Evolutionary conservation across 1,284 basidiomycete genomes (phyloP).

Genomic region (Wallemia mellicola): DNA sequence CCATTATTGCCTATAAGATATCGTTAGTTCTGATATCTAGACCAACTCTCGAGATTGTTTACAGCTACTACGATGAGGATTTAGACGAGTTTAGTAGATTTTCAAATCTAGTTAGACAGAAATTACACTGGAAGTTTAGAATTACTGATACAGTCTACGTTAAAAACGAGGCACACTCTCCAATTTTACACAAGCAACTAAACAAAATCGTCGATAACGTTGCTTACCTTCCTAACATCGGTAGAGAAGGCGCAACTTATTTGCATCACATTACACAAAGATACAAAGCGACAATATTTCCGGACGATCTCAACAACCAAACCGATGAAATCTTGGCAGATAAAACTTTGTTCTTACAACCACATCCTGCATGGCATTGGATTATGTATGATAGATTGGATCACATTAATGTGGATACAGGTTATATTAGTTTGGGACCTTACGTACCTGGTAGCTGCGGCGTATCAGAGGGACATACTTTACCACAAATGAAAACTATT

Average conservation of each 20-base stretch:
- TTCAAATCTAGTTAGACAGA: not conserved
- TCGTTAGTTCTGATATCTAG: not conserved
- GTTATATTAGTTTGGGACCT: slow-evolving; percentile 15
- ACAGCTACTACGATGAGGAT: not conserved
- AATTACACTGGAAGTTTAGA: not conserved
- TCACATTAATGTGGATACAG: slow-evolving; percentile 8
- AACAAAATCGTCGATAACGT: slow-evolving; percentile 11
- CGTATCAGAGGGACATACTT: slow-evolving; percentile 6
- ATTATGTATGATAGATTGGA: slow-evolving; percentile 13
- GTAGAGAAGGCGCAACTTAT: slow-evolving; percentile 14
- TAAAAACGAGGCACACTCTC: not conserved
- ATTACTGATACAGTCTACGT: not conserved
- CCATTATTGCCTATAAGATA: not conserved
- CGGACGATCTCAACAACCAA: slow-evolving; percentile 2
- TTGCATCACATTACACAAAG: slow-evolving; percentile 11
- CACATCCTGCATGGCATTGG: slow-evolving; percentile 16
- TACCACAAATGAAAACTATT: slow-evolving; percentile 11
- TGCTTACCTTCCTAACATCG: slow-evolving; percentile 10
- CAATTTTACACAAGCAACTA: slow-evolving; percentile 3
- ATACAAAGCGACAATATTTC: slow-evolving; percentile 4
- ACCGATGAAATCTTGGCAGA: slow-evolving; percentile 8
- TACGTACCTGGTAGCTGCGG: slow-evolving; percentile 12
- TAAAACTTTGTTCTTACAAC: slow-evolving; percentile 15
- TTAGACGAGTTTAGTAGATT: not conserved
- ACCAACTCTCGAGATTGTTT: not conserved